Percentiles rank a stretch among this genome's conserved stretches.
Conservation (phyloP, 306 rosid genomes). For the Abrus pulchellus region DNA sequence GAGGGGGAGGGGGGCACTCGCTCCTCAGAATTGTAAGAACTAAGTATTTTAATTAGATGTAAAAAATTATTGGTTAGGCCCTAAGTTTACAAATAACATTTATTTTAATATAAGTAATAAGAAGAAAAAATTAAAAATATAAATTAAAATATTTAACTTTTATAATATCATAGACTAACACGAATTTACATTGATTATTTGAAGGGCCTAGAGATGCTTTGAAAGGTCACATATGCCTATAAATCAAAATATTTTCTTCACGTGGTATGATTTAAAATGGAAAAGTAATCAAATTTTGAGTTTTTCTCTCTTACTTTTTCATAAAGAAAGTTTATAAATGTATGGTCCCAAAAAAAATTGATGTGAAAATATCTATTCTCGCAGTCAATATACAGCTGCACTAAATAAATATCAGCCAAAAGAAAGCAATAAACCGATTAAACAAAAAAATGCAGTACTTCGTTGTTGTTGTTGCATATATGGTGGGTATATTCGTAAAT, state of each 20-base stretch:
- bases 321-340: too few relatives aligned
- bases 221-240: neutral
- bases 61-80: too few relatives aligned
- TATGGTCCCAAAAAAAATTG: neutral
- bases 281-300: neutral
- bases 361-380: neutral
- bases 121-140: too few relatives aligned
- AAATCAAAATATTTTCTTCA: neutral
- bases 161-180: too few relatives aligned
- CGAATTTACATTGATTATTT: too few relatives aligned
- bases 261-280: neutral
- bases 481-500: too few relatives aligned
- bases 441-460: neutral
- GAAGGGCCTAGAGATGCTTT: neutral
- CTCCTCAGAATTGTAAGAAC: too few relatives aligned
- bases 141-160: too few relatives aligned
- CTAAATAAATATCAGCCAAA: neutral
- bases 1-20: too few relatives aligned
- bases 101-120: too few relatives aligned
- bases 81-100: too few relatives aligned
- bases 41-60: too few relatives aligned
- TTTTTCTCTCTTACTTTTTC: neutral
- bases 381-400: neutral
- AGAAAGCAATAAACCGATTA: neutral
- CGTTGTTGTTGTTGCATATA: neutral